phyloP scores from a whole-genome alignment of 805 yeast species.

The Saccharomycopsis schoenii region DNA sequence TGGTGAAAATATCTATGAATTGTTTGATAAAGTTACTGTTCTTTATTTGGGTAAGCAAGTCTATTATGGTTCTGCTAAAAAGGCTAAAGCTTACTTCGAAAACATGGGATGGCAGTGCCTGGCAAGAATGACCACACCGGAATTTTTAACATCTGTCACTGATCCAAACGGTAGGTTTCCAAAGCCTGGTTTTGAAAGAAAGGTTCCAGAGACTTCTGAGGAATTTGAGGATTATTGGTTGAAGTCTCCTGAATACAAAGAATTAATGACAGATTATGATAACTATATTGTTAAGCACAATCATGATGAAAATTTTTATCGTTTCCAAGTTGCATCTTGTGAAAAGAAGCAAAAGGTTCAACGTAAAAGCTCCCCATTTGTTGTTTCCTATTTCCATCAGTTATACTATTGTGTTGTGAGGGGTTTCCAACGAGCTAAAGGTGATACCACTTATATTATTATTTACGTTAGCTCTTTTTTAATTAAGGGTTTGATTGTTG shows the following conservation, averaged over 20 bases:
- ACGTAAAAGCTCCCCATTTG: conserved; percentile 29
- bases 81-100: conserved; percentile 39
- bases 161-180: conserved; percentile 25
- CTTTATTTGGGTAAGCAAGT: conserved; percentile 49
- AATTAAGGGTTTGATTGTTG: conserved; percentile 32
- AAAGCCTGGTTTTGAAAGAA: conserved; percentile 26
- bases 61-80: conserved; percentile 36
- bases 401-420: conserved; percentile 26
- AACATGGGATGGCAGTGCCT: conserved; percentile 50
- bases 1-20: conserved; percentile 41
- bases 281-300: conserved; percentile 26
- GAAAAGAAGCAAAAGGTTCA: conserved; percentile 30
- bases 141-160: conserved; percentile 39
- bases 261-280: conserved; percentile 24
- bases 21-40: conserved; percentile 39
- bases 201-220: conserved; percentile 29
- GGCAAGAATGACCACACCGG: conserved; percentile 50
- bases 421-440: conserved; percentile 28
- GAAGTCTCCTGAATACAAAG: no score
- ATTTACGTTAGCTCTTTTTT: conserved; percentile 28
- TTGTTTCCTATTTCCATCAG: conserved; percentile 33
- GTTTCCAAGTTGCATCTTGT: conserved; percentile 24
- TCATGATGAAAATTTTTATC: conserved; percentile 24
- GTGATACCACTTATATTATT: conserved; percentile 31
- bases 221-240: conserved; percentile 34